Base-by-base conservation (phyloP, 83 land plant genomes). In the Larix sibirica region DNA sequence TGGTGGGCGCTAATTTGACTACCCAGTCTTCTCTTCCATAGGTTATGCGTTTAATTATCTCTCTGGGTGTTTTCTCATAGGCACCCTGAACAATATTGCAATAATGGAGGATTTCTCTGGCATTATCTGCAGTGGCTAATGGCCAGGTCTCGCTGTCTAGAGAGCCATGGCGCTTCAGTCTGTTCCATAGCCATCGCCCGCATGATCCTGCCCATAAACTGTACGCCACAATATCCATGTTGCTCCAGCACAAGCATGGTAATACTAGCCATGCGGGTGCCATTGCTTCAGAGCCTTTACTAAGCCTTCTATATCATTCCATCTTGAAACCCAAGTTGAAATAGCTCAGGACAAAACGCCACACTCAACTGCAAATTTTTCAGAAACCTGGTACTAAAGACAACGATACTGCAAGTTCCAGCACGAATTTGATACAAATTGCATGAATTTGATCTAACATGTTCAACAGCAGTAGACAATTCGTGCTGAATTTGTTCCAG, bases 61-160 rank as follows among this genome's bases (percentile, higher is more conserved):
- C 80, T 42, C 80, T 82, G 16, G 90, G 92, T 33, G 88, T 67
- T 6, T 93, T 89, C 16, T 87, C 84, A 81, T 95, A 95, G 2
- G 92, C 95, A 13, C 91, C 89, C 21, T 71, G 77, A 20, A 71
- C 50, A 40, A 71, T 21, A 20, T 42, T 71, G 77, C 77, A 73
- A 23, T 73, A 73, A 50, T 73, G 77, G 10, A 42, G 44, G 13
- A 73, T 73, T 21, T 73, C 77, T 73, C 77, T 38, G 47, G 77
- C 77, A 40, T 71, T 40, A 18, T 71, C 50, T 18, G 54, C 50
- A 20, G 54, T 71, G 54, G 76, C 76, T 21, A 71, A 40, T 40
- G 76, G 76, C 76, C 76, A 71, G 76, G 47, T 71, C 10, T 42
- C 50, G 17, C 76, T 71, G 76, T 71, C 76, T 38, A 40, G 76